Evolutionary conservation across 306 rosid species (phyloP).

Genomic region (Begonia peltatifolia): DNA sequence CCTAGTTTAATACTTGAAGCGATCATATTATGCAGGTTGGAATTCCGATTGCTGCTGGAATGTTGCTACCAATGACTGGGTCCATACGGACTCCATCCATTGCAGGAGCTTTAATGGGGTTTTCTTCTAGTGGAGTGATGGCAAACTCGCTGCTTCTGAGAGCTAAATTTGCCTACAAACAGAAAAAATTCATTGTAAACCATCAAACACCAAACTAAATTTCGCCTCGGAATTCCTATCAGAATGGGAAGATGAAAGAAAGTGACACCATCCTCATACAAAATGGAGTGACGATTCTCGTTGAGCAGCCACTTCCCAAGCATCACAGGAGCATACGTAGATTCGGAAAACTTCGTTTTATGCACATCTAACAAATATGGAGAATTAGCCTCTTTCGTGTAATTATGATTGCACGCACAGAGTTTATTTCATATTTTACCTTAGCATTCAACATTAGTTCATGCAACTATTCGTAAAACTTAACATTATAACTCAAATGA

Average conservation of each 20-base stretch:
- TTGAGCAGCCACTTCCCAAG: no score
- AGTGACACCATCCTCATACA: constrained; percentile 18
- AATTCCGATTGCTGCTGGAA: constrained; percentile 92
- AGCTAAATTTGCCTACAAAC: constrained; percentile 46
- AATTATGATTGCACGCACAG: no score
- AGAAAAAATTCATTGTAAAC: constrained; percentile 24
- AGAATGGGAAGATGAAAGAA: constrained; percentile 17
- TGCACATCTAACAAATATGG: no score
- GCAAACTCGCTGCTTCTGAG: constrained; percentile 75
- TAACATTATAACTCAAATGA: background rate
- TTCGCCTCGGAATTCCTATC: constrained; percentile 14
- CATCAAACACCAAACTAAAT: constrained; percentile 15
- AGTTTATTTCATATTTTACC: no score
- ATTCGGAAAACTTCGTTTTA: no score
- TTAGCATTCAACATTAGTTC: no score
- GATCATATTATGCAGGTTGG: constrained; percentile 46
- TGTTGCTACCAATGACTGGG: constrained; percentile 71
- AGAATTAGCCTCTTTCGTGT: no score
- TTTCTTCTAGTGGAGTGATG: constrained; percentile 84
- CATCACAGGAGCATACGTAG: no score
- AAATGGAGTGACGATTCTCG: constrained; percentile 1
- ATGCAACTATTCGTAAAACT: no score
- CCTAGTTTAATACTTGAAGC: no score
- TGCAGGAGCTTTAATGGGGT: constrained; percentile 94
- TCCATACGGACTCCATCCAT: constrained; percentile 84